Evolutionary conservation across 2,329 filamentous ascomycete species (phyloP), one percentile per base, ranked within the genome.

Genomic region (Neurospora crassa): DNA sequence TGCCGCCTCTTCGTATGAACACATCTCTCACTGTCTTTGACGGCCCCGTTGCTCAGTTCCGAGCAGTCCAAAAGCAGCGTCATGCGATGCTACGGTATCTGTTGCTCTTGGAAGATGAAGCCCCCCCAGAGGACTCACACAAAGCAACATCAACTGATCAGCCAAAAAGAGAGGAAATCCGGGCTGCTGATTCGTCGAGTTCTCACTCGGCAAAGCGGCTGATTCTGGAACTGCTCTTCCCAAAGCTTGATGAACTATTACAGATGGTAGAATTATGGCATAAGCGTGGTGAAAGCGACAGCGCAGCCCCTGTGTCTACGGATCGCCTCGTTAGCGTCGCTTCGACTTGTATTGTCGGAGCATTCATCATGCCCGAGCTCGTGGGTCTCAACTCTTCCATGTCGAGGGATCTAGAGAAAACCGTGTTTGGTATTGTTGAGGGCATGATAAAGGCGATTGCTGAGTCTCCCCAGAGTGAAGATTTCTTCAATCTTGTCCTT

Each of bases 311-410:
- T 70, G 80, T 88, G 14, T 88, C 87, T 1, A 76, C 82, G 11
- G 85, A 87, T 70, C 83, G 84, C 18, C 82, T 88, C 68, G 84
- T 85, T 68, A 88, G 86, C 74, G 79, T 88, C 6, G 75, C 87
- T 1, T 82, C 82, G 1, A 86, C 84, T 40, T 83, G 84, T 68
- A 75, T 88, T 18, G 78, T 83, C 2, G 82, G 82, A 5, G 78
- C 80, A 1, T 77, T 87, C 40, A 78, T 88, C 11, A 75, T 87
- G 3, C 84, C 85, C 0, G 81, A 85, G 68, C 78, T 89, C 4
- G 77, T 77, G 16, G 81, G 83, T 37, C 77, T 85, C 37, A 85
- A 87, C 71, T 83, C 83, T 2, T 80, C 81, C 14, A 83, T 84
- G 68, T 85, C 84, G 1, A 80, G 82, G 40, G 83, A 85, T n/a